Evolutionary conservation across 164 flowering plant species (phyloP), one percentile per base, ranked within the genome.

Genomic region (Stephania yunnanensis): DNA sequence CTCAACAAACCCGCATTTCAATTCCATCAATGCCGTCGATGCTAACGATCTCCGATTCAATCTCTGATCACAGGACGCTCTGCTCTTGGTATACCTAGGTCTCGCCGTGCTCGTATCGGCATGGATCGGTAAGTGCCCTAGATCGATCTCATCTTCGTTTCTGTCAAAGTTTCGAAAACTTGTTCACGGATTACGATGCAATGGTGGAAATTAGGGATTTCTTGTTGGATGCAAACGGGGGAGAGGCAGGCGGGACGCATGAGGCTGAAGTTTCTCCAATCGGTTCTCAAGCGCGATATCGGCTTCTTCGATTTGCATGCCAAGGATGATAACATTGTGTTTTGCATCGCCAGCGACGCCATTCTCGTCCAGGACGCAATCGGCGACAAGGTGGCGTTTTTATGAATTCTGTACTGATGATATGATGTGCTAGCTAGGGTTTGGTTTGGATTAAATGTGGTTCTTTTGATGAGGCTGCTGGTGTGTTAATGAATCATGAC

Each of bases 311-410:
- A 91, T 78, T 89, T 81, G n/a, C 88, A 89, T 76, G 97, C 90
- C 36, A 82, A 82, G 70, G 87, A 86, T 69, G 73, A 73, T 30
- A 88, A 90, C 70, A 70, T 90, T 55, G 53, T 87, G 61, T 89
- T 80, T 66, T 86, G 81, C 78, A 90, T 91, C 70, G 87, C 92
- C 45, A 90, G 89, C 73, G 97, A 90, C 81, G 90, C 89, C 29
- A 82, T 91, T 46, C 83, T 90, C 10, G 91, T 91, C 46, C 93
- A 91, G 76, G 97, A 90, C 83, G 93, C 93, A 66, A 89, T 91
- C 65, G 89, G 96, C 55, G 93, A 91, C 73, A 91, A 91, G 93
- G 96, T 91, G 82, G 2, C 52, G 17, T 25, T 55, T 15, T 36
- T 36, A 36, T 36, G 42, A 36, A 36, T 36, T 36, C 42, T 36